Evolutionary conservation across 164 flowering plant genomes (phyloP).

Genomic region (Chimonanthus salicifolius): DNA sequence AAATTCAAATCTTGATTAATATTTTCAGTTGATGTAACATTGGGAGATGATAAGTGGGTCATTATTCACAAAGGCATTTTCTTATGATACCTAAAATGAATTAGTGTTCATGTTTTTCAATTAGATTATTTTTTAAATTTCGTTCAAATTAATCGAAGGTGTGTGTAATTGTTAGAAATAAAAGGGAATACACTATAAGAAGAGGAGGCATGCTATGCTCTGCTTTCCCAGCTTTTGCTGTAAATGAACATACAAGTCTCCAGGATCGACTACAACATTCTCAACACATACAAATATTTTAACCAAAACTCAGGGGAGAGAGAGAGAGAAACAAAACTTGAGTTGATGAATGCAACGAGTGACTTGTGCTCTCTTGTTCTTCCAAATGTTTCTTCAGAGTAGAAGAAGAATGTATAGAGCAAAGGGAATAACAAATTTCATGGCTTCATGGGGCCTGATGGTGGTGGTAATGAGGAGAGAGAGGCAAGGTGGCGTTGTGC

Average conservation of each 20-base stretch:
- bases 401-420: background rate
- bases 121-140: too few species aligned
- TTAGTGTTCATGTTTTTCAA: too few species aligned
- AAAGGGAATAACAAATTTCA: background rate
- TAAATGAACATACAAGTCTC: background rate
- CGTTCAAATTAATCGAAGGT: too few species aligned
- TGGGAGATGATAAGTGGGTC: too few species aligned
- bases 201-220: too few species aligned
- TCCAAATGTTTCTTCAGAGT: background rate
- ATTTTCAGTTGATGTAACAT: too few species aligned
- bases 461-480: conserved; percentile 26
- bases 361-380: background rate
- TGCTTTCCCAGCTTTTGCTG: too few species aligned
- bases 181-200: too few species aligned
- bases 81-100: too few species aligned
- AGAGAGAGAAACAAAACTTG: background rate
- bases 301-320: background rate
- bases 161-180: too few species aligned
- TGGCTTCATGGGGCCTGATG: background rate
- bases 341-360: background rate
- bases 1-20: too few species aligned
- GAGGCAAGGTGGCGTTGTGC: conserved; percentile 17
- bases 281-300: background rate
- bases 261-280: background rate
- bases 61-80: too few species aligned